A percentile compares a stretch with the other conserved stretches of the same genome.
Conservation (phyloP, 331 rosid species). For the Malus hybrid region DNA sequence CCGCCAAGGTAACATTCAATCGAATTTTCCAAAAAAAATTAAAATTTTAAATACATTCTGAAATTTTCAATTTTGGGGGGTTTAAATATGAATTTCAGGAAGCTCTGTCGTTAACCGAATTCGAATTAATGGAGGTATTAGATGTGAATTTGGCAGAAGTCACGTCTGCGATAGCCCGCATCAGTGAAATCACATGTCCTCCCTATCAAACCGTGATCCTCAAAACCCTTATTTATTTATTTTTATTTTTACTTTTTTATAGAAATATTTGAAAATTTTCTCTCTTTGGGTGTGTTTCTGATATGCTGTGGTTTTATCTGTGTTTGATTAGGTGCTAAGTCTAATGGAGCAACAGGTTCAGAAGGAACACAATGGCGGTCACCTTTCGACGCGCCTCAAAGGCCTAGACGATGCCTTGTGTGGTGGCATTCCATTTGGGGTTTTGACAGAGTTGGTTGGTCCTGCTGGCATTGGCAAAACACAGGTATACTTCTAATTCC, state of each 20-base stretch:
- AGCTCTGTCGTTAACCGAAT: conserved; percentile 69
- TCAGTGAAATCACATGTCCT: conserved; percentile 77
- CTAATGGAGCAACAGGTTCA: conserved; percentile 64
- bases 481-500: conserved; percentile 36
- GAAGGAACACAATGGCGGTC: conserved; percentile 64
- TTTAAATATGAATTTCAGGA: conserved; percentile 37
- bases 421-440: conserved; percentile 91
- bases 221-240: not conserved
- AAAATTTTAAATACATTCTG: not conserved
- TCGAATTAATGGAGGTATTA: conserved; percentile 72
- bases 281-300: not conserved
- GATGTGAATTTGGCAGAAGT: conserved; percentile 72
- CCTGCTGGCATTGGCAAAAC: conserved; percentile 96
- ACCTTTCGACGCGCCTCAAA: conserved; percentile 75
- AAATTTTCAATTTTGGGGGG: no score
- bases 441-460: conserved; percentile 91
- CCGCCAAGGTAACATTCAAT: conserved; percentile 45
- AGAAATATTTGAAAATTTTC: not conserved
- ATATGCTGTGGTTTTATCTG: conserved; percentile 21
- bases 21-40: not conserved
- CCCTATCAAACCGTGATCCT: conserved; percentile 69
- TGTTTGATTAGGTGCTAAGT: conserved; percentile 42
- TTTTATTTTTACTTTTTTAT: not conserved
- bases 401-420: conserved; percentile 88
- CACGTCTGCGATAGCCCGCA: conserved; percentile 54